A percentile compares a stretch with the other conserved stretches of the same genome.
phyloP scores from a whole-genome alignment of 768 basidiomycete species.

The Trametes coccinea region DNA sequence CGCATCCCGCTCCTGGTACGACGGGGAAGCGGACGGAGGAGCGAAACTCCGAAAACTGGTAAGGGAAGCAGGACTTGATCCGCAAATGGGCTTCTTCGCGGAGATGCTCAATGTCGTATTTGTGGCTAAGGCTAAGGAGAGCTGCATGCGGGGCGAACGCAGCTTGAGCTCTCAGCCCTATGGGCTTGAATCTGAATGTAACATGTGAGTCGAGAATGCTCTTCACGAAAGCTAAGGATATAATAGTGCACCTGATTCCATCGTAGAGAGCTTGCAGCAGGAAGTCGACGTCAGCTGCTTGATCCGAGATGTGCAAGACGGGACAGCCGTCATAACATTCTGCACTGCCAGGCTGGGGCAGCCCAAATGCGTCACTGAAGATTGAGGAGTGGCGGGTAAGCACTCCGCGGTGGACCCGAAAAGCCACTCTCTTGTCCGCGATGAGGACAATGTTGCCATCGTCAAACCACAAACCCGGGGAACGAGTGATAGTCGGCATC shows the following conservation, averaged over 20 bases:
- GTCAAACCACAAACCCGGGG: constrained; percentile 48
- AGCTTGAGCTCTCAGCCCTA: neutral
- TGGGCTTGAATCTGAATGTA: neutral
- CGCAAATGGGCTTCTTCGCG: too few species aligned
- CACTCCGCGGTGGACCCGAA: constrained; percentile 19
- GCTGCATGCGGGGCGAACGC: neutral
- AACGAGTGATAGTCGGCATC: too few species aligned
- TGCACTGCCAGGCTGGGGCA: constrained; percentile 3
- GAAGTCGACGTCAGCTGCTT: constrained; percentile 1
- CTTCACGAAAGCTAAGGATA: too few species aligned
- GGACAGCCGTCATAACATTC: constrained; percentile 15
- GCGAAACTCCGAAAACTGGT: too few species aligned
- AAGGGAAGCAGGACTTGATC: too few species aligned
- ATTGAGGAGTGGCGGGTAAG: constrained; percentile 19
- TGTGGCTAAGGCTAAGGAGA: constrained; percentile 11
- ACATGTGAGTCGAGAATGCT: too few species aligned
- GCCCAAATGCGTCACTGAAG: constrained; percentile 15
- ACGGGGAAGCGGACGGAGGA: too few species aligned
- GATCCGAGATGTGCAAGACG: constrained; percentile 15
- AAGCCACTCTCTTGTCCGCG: constrained; percentile 29
- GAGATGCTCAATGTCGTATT: constrained; percentile 1
- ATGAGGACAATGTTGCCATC: constrained; percentile 71
- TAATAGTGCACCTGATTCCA: neutral
- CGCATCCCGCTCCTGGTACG: too few species aligned
- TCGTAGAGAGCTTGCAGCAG: constrained; percentile 5